Evolutionary conservation across 1,284 basidiomycete species (phyloP).

Genomic region (Trichosporon coremiiforme): DNA sequence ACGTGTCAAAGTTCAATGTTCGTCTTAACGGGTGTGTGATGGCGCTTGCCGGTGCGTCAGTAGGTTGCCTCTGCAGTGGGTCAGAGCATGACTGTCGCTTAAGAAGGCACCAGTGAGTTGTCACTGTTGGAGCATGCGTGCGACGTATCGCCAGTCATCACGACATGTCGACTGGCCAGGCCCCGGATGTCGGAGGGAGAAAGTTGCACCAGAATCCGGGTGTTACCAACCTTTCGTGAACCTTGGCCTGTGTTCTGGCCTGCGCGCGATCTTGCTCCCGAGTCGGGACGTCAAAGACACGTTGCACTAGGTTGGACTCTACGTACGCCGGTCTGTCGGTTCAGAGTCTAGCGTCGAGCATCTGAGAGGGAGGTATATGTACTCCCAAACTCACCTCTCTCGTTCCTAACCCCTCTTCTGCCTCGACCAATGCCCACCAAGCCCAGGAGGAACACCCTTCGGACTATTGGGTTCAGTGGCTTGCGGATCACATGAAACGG

Average conservation of each 20-base stretch:
- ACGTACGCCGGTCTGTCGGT: neutral
- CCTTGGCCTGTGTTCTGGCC: neutral
- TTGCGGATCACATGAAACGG: neutral
- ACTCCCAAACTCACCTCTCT: neutral
- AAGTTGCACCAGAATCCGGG: neutral
- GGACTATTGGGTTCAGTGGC: neutral
- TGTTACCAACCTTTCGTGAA: conserved; percentile 1
- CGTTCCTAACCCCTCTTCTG: too few relatives aligned
- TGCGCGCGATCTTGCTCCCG: neutral
- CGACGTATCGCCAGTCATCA: neutral
- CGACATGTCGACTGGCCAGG: neutral
- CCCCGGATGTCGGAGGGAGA: neutral
- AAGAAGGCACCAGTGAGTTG: neutral
- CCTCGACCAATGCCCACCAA: neutral
- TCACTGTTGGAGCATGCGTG: neutral
- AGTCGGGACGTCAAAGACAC: neutral
- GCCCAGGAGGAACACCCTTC: neutral
- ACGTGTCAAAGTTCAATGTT: neutral
- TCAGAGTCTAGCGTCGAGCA: neutral
- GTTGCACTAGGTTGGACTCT: too few relatives aligned
- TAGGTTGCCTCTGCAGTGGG: neutral
- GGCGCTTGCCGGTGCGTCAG: neutral
- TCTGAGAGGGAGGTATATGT: neutral
- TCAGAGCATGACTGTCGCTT: neutral
- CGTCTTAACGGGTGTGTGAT: neutral